Percentiles rank a stretch among this genome's conserved stretches.
Conservation (phyloP, 2,329 filamentous ascomycete species). For the Pseudocercospora eumusae region DNA sequence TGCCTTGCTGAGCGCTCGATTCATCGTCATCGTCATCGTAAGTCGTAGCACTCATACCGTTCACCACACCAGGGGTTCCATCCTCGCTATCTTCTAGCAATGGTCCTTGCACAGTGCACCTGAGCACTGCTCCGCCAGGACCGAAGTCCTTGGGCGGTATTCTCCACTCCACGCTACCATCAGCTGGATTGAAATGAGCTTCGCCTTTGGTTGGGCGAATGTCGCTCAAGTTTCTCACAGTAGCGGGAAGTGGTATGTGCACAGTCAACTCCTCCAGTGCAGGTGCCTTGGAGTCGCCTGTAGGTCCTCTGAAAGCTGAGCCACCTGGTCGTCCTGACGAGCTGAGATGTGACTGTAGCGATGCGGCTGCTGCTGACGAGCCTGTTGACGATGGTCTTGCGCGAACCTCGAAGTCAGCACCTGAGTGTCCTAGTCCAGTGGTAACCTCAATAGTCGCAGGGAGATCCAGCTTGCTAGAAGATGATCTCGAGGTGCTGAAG, state of each 20-base stretch:
- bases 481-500: constrained; percentile 28
- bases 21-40: constrained; percentile 45
- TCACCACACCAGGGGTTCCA: constrained; percentile 38
- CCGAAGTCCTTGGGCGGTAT: constrained; percentile 75
- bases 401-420: constrained; percentile 88
- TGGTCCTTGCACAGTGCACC: constrained; percentile 75
- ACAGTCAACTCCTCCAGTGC: constrained; percentile 74
- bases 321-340: constrained; percentile 22
- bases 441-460: constrained; percentile 81
- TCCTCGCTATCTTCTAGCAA: constrained; percentile 52
- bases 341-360: constrained; percentile 35
- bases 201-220: constrained; percentile 80
- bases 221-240: constrained; percentile 80
- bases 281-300: constrained; percentile 38
- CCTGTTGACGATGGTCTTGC: constrained; percentile 52
- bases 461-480: constrained; percentile 62
- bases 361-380: constrained; percentile 33
- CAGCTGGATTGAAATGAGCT: constrained; percentile 74
- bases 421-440: constrained; percentile 71
- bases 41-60: constrained; percentile 46
- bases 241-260: constrained; percentile 73
- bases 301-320: constrained; percentile 26
- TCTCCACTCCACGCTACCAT: constrained; percentile 76
- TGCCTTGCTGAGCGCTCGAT: constrained; percentile 44
- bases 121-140: constrained; percentile 58